A percentile compares a stretch with the other conserved stretches of the same genome.
These are phyloP conservation scores for Fonsecaea multimorphosa DNA, from an alignment of 2,329 filamentous ascomycete species.

Conservation along the genomic window DNA sequence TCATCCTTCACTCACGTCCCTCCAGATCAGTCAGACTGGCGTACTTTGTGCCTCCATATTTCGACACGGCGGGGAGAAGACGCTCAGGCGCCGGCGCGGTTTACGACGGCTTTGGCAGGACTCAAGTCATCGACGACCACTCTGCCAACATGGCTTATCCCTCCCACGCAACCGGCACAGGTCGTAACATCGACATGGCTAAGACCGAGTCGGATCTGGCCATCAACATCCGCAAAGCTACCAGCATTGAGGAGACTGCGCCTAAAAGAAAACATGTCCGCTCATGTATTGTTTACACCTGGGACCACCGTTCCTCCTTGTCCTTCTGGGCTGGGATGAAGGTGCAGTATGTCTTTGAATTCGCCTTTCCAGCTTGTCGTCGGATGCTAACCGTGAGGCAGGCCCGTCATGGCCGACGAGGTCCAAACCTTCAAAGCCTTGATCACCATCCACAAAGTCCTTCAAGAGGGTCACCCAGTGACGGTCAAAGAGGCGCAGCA, in stretches of 20 bases:
- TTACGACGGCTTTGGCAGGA: constrained; percentile 36
- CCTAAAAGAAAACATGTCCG: constrained; percentile 82
- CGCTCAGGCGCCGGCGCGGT: constrained; percentile 26
- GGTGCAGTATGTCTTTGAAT: constrained; percentile 41
- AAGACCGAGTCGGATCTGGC: constrained; percentile 67
- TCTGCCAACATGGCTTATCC: constrained; percentile 35
- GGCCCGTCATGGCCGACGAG: constrained; percentile 94
- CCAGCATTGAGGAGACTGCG: constrained; percentile 60
- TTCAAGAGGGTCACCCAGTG: constrained; percentile 93
- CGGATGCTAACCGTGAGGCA: constrained; percentile 5
- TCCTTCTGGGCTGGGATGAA: constrained; percentile 99
- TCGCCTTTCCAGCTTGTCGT: background rate
- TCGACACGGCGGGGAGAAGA: constrained; percentile 17
- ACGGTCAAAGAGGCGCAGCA: constrained; percentile 86
- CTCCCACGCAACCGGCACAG: constrained; percentile 29
- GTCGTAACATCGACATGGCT: constrained; percentile 38
- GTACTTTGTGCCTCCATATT: constrained; percentile 27
- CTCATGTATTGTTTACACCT: constrained; percentile 97
- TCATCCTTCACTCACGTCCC: background rate
- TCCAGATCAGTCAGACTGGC: constrained; percentile 29
- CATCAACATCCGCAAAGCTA: constrained; percentile 72
- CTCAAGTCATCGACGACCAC: constrained; percentile 30
- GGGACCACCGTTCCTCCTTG: constrained; percentile 95
- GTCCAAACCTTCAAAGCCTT: constrained; percentile 98
- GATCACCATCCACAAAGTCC: constrained; percentile 95